Evolutionary conservation across 176 grass and related monocot genomes (phyloP).

Genomic region (Themeda triandra): DNA sequence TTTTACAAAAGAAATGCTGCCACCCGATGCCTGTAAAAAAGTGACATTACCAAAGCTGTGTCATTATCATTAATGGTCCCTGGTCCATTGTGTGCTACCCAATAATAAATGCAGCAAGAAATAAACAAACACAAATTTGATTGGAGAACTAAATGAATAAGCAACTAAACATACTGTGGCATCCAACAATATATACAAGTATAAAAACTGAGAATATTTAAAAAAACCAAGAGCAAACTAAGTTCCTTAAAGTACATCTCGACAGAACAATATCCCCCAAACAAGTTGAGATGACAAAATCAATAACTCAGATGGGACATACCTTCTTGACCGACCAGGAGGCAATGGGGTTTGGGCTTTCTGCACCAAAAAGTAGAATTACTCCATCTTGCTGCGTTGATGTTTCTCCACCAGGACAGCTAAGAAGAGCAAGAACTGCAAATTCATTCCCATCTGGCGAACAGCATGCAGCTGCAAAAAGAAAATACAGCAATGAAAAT

Average conservation of each 20-base stretch:
- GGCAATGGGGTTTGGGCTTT: conserved; percentile 53
- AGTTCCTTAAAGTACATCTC: background rate
- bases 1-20: conserved; percentile 69
- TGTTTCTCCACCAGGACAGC: conserved; percentile 27
- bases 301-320: background rate
- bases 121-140: background rate
- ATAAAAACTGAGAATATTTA: background rate
- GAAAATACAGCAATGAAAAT: conserved; percentile 9
- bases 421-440: conserved; percentile 63
- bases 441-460: conserved; percentile 45
- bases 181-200: background rate
- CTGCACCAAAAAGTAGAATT: conserved; percentile 72
- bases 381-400: conserved; percentile 56
- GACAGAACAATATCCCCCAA: background rate
- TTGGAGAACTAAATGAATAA: background rate
- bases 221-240: background rate
- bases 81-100: background rate
- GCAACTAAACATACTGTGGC: background rate
- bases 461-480: conserved; percentile 66
- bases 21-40: conserved; percentile 59
- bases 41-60: background rate
- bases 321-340: conserved; percentile 89
- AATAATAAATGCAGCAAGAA: background rate
- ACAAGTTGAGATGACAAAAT: background rate
- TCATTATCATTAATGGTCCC: background rate